Conservation (phyloP, 2,329 filamentous ascomycete species). For the Parastagonospora avenae region DNA sequence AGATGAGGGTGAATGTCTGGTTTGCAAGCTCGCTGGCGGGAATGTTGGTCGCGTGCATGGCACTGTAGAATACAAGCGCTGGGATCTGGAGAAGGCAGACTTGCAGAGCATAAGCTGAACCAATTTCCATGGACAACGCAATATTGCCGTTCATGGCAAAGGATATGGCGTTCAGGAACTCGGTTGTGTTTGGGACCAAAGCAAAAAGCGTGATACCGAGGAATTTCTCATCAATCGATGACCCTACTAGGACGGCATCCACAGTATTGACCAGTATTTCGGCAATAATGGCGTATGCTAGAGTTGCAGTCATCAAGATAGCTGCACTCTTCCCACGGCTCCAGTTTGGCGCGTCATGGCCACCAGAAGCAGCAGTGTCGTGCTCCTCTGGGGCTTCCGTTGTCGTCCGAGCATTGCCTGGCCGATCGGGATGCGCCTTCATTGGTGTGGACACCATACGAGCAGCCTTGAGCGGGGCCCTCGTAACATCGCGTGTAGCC, state of each 20-base stretch:
- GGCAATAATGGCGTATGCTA: constrained; percentile 95
- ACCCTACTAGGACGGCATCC: constrained; percentile 89
- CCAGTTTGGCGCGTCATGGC: constrained; percentile 99
- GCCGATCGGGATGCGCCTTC: constrained; percentile 46
- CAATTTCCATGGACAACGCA: constrained; percentile 97
- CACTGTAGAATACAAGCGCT: constrained; percentile 88
- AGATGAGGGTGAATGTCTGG: constrained; percentile 83
- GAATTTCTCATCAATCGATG: constrained; percentile 96
- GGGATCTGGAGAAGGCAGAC: constrained; percentile 95
- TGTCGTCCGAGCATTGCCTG: constrained; percentile 45
- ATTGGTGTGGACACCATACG: constrained; percentile 44
- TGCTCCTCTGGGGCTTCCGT: constrained; percentile 55
- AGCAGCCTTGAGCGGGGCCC: constrained; percentile 58
- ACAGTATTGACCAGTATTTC: constrained; percentile 97
- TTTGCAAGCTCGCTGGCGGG: constrained; percentile 59
- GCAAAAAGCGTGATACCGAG: constrained; percentile 96
- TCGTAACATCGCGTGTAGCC: constrained; percentile 76
- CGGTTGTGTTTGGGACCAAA: constrained; percentile 95
- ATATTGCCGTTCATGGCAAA: constrained; percentile 99
- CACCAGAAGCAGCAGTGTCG: constrained; percentile 53
- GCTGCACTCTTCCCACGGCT: constrained; percentile 87
- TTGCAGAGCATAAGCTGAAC: constrained; percentile 93
- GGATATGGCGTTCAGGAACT: constrained; percentile 98
- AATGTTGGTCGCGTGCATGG: constrained; percentile 67
- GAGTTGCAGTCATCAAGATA: constrained; percentile 84